A percentile compares a stretch with the other conserved stretches of the same genome.
Evolutionary conservation across 139 green algal species (phyloP).

Genomic region (Picochlorum sp.): DNA sequence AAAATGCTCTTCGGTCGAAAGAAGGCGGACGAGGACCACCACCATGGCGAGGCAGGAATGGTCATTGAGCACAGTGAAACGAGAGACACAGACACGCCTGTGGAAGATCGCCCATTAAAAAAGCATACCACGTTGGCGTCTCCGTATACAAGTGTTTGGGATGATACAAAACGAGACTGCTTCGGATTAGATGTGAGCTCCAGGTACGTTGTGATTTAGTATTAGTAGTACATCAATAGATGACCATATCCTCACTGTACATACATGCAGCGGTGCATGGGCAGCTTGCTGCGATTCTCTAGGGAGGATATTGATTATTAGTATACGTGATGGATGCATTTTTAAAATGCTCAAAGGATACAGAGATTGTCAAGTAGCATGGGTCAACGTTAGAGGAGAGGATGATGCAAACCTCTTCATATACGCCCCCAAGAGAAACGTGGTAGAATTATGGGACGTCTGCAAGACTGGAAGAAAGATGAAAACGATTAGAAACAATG

Average conservation of each 20-base stretch:
- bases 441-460: conserved; percentile 36
- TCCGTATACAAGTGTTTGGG: conserved; percentile 14
- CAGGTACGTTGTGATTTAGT: not conserved
- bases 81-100: too few relatives aligned
- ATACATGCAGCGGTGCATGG: conserved; percentile 9
- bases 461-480: not conserved
- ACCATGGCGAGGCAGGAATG: too few relatives aligned
- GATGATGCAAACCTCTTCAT: conserved; percentile 26
- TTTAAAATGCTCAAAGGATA: conserved; percentile 64
- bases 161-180: not conserved
- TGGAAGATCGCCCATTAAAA: too few relatives aligned
- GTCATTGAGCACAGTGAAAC: too few relatives aligned
- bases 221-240: too few relatives aligned
- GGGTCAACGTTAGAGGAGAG: conserved; percentile 26
- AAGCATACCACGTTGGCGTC: too few relatives aligned
- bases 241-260: too few relatives aligned
- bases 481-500: not conserved
- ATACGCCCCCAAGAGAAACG: conserved; percentile 35
- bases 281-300: conserved; percentile 49
- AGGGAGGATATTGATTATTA: conserved; percentile 50
- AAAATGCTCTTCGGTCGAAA: too few relatives aligned
- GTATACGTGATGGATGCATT: conserved; percentile 23
- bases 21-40: too few relatives aligned
- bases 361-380: conserved; percentile 50
- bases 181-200: not conserved